Conservation (phyloP, 2,329 filamentous ascomycete species). For the Phialophora tarda region DNA sequence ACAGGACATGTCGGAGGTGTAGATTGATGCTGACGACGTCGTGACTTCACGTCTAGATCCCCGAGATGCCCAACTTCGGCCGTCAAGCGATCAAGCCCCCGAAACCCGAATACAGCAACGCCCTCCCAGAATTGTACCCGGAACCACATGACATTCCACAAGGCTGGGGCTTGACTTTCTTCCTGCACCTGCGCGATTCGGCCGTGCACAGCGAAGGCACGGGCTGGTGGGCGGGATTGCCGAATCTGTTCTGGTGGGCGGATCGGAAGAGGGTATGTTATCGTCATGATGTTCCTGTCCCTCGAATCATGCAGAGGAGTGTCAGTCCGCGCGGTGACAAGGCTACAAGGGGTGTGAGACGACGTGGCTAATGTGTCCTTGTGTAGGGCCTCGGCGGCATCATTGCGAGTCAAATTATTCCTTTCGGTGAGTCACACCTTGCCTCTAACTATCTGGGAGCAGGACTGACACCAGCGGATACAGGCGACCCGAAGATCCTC, state of each 20-base stretch:
- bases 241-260: slow-evolving; percentile 68
- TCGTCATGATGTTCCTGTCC: neutral
- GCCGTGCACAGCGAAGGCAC: slow-evolving; percentile 61
- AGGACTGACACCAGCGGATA: neutral
- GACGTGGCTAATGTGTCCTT: neutral
- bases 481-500: slow-evolving; percentile 38
- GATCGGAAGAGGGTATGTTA: slow-evolving; percentile 60
- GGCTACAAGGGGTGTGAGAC: neutral
- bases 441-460: neutral
- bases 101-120: slow-evolving; percentile 58
- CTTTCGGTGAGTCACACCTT: slow-evolving; percentile 34
- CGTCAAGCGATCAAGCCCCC: slow-evolving; percentile 53
- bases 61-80: slow-evolving; percentile 60
- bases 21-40: slow-evolving; percentile 44
- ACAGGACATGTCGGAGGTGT: neutral
- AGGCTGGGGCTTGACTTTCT: slow-evolving; percentile 69
- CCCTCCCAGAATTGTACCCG: slow-evolving; percentile 60
- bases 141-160: slow-evolving; percentile 58
- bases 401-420: slow-evolving; percentile 39
- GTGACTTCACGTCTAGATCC: slow-evolving; percentile 66
- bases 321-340: neutral
- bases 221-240: slow-evolving; percentile 63
- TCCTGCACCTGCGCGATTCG: slow-evolving; percentile 52
- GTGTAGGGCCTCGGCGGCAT: slow-evolving; percentile 39
- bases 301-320: neutral